Evolutionary conservation across 108 stramenopile genomes (phyloP), one percentile per base, ranked within the genome.

Genomic region (Fistulifera pelliculosa): DNA sequence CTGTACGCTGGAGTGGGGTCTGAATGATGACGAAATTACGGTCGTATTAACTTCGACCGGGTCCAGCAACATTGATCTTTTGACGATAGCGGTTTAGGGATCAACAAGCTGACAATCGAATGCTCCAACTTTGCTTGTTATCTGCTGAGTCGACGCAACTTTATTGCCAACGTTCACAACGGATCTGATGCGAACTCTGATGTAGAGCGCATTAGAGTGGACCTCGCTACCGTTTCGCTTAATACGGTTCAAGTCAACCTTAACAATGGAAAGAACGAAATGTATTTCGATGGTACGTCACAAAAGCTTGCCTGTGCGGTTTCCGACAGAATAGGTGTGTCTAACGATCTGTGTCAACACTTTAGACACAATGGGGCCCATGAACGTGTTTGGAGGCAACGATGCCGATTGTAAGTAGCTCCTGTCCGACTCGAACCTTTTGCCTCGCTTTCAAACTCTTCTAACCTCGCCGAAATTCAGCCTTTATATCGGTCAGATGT

Each of bases 281-380:
- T 69, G 2, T 52, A 63, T 50, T 69, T 69, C 47, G 68, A 69
- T 43, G 68, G 58, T 41, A n/a, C n/a, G n/a, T n/a, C n/a, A n/a
- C n/a, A n/a, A n/a, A n/a, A n/a, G n/a, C n/a, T n/a, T n/a, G n/a
- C n/a, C n/a, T n/a, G n/a, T n/a, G n/a, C n/a, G n/a, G n/a, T n/a
- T n/a, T n/a, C n/a, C n/a, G n/a, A n/a, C n/a, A n/a, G n/a, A n/a
- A n/a, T n/a, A n/a, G n/a, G n/a, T n/a, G n/a, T n/a, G n/a, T n/a
- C n/a, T n/a, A n/a, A n/a, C n/a, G n/a, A n/a, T n/a, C n/a, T n/a
- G n/a, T n/a, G n/a, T n/a, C n/a, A n/a, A n/a, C n/a, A n/a, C n/a
- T n/a, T n/a, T n/a, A n/a, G n/a, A n/a, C n/a, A 69, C 68, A 28
- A 62, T 69, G 17, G 49, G 31, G 8, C 31, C 31, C 31, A 35